Base-by-base conservation (phyloP, 768 basidiomycete genomes). In the Fomitopsis serialis region DNA sequence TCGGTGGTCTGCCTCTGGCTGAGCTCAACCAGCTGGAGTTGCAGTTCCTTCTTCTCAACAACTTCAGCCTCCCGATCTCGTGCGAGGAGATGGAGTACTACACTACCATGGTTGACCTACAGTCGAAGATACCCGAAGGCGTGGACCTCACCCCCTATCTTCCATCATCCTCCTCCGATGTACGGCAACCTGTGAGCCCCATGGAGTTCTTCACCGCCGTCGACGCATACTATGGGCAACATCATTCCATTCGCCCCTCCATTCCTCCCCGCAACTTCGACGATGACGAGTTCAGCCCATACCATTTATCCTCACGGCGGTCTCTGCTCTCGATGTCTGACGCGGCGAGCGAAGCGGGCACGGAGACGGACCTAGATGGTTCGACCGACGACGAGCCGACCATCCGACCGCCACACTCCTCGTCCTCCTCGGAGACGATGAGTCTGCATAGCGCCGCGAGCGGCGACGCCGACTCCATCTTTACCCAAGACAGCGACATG, bases 11-110 rank as follows among this genome's bases (percentile, higher is more conserved):
- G 0, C 97, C 97, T 0, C 82, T 91, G 54, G 76, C 85, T 34
- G 92, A 96, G 66, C 82, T 99, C 47, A 98, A 99, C 68, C 92
- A 95, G 63, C 84, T 99, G 48, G 97, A 99, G 65, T 84, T 99
- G 1, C 97, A 98, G 60, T 99, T 99, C 67, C 78, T 98, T 5
- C 85, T 98, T 6, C 79, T 98, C 8, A 99, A 98, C 70, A 92
- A 98, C 72, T 99, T 99, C 65, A 76, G 83, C 15, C 79, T 99
- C 49, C 87, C 89, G 61, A 91, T 99, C 62, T 83, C 88, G 1
- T 76, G 80, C 9, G 83, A 88, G 17, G 96, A 98, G 70, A 93
- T 98, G 89, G 92, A 97, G 68, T 80, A 83, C 50, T 99, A 98
- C 68, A 93, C 93, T 2, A 90, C 94, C 27, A 58, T 58, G 37